Evolutionary conservation across 345 rosid species (phyloP), one percentile per base, ranked within the genome.

Genomic region (Ailanthus altissimus): DNA sequence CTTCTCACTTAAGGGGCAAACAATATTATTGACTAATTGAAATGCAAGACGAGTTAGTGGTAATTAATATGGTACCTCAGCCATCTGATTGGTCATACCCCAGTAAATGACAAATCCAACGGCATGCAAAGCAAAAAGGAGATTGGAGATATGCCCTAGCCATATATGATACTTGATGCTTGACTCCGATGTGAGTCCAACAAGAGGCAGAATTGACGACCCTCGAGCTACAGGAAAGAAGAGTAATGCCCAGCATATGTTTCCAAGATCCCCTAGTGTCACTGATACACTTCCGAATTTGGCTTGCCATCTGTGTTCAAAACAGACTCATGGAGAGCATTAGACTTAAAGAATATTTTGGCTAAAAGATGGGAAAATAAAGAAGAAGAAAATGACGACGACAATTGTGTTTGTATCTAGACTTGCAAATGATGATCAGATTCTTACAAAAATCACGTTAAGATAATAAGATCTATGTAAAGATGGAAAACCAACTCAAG

Each of bases 81-180:
- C 54, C 82, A 89, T 75, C 68, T 86, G 78, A 80, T 88, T 43
- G 42, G 85, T 59, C 72, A 88, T 84, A 47, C 77, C 88, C 93
- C 92, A 89, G 80, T 91, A 89, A 45, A 85, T 80, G 64, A 87
- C 62, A 82, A 81, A 88, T 14, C 90, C 82, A 8, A 89, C 6
- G 1, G 88, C 72, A 82, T 91, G 95, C 18, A 68, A 67, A 43
- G 70, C 75, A 74, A 88, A 88, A 45, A 67, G 76, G 50, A 84
- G 38, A 75, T 75, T 91, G 12, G 92, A 88, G 76, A 89, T 26
- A 74, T 91, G 93, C 7, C 93, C 96, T 0, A 91, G 89, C 96
- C 93, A 89, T 15, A 89, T 89, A 65, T 91, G 93, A 73, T 89
- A 91, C 82, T 88, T 88, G 83, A 89, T 91, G 68, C 89, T 88